A percentile compares a stretch with the other conserved stretches of the same genome.
Conservation (phyloP, 179 eudicot species). For the Camellia oleifera region DNA sequence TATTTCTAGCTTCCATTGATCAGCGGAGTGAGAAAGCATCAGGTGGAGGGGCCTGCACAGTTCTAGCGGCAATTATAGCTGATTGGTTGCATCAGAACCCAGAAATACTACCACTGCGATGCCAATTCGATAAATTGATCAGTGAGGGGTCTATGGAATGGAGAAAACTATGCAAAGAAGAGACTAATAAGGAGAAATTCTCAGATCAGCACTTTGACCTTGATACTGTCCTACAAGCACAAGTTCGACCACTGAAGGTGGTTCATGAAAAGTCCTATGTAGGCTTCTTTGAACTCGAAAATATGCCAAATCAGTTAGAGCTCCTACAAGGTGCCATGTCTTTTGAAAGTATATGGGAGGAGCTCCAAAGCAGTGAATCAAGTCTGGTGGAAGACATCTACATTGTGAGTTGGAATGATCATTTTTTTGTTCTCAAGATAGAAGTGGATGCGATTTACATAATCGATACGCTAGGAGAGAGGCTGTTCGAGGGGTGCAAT, state of each 20-base stretch:
- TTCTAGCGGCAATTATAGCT: constrained; percentile 22
- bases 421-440: constrained; percentile 29
- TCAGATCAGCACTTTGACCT: constrained; percentile 30
- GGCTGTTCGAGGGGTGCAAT: constrained; percentile 34
- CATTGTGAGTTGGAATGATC: constrained; percentile 38
- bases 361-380: constrained; percentile 17
- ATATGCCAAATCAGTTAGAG: constrained; percentile 20
- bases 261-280: constrained; percentile 25
- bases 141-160: constrained; percentile 26
- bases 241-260: constrained; percentile 22
- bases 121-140: constrained; percentile 27
- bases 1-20: constrained; percentile 28
- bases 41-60: constrained; percentile 31
- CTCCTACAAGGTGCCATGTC: constrained; percentile 31
- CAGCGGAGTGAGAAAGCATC: constrained; percentile 28
- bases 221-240: constrained; percentile 27
- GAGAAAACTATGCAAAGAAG: constrained; percentile 27
- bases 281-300: constrained; percentile 28
- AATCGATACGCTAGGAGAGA: constrained; percentile 34
- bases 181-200: constrained; percentile 18
- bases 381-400: constrained; percentile 18
- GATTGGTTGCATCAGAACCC: constrained; percentile 30
- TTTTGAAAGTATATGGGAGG: constrained; percentile 34
- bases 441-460: constrained; percentile 26
- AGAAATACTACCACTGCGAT: constrained; percentile 17